Evolutionary conservation across 768 basidiomycete species (phyloP).

Genomic region (Saitozyma podzolica): DNA sequence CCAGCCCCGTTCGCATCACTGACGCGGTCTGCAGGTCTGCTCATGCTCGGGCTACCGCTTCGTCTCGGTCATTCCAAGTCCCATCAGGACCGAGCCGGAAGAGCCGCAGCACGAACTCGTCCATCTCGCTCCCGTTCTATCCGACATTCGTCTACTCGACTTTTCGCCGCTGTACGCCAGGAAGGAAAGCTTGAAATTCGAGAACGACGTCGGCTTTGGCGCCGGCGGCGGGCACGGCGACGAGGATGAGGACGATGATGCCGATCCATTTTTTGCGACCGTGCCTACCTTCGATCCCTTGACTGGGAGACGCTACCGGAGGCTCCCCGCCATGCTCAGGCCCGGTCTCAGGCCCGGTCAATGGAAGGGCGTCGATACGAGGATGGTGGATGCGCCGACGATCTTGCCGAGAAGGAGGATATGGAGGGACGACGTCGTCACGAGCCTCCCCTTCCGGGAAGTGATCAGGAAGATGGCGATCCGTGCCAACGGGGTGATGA

Average conservation of each 20-base stretch:
- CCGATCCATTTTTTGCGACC: background rate
- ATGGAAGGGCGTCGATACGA: too few species aligned
- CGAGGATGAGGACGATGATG: background rate
- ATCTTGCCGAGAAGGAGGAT: conserved; percentile 20
- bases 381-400: conserved; percentile 4
- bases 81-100: background rate
- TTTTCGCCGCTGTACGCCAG: conserved; percentile 38
- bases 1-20: background rate
- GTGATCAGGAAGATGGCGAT: conserved; percentile 25
- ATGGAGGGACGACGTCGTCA: conserved; percentile 32
- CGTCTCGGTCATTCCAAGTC: conserved; percentile 28
- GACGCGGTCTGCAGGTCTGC: conserved; percentile 33
- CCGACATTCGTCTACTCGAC: conserved; percentile 33
- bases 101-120: conserved; percentile 6
- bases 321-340: too few species aligned
- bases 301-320: too few species aligned
- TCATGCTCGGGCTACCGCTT: conserved; percentile 47
- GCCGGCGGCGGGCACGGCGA: too few species aligned
- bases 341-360: too few species aligned
- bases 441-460: conserved; percentile 25
- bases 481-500: conserved; percentile 45
- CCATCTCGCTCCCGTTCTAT: conserved; percentile 11
- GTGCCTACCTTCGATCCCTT: too few species aligned
- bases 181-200: background rate
- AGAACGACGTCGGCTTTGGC: too few species aligned